Conservation (phyloP, 805 yeast species). For the Starmerella stellata region DNA sequence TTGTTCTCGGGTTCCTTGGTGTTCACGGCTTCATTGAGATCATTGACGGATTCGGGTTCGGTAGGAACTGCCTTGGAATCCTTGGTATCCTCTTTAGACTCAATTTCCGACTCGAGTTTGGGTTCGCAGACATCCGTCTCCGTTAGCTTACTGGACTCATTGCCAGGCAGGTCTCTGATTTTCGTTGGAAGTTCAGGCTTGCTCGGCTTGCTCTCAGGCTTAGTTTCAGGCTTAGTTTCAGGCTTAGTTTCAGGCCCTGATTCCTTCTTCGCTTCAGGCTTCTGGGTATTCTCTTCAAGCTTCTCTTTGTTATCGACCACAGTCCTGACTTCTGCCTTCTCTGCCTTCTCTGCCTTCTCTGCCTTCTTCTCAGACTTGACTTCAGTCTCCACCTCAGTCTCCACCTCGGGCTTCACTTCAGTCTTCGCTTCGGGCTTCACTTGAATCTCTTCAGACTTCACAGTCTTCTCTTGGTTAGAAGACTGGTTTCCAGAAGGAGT, state of each 20-base stretch:
- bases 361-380: background rate
- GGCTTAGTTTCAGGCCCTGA: background rate
- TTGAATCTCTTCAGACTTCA: background rate
- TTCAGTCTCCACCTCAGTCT: background rate
- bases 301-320: background rate
- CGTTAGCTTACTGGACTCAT: no score
- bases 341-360: background rate
- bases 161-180: no score
- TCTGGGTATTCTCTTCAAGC: background rate
- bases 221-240: constrained; percentile 1
- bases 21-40: no score
- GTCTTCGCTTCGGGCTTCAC: background rate
- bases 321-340: background rate
- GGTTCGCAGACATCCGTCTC: no score
- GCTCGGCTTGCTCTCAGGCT: no score
- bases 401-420: background rate
- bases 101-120: no score
- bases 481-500: background rate
- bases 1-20: no score
- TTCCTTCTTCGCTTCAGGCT: background rate
- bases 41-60: no score
- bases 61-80: no score
- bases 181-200: no score
- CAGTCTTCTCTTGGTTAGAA: background rate
- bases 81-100: no score